Base-by-base conservation (phyloP, 2,329 filamentous ascomycete genomes). In the Cladophialophora exuberans region DNA sequence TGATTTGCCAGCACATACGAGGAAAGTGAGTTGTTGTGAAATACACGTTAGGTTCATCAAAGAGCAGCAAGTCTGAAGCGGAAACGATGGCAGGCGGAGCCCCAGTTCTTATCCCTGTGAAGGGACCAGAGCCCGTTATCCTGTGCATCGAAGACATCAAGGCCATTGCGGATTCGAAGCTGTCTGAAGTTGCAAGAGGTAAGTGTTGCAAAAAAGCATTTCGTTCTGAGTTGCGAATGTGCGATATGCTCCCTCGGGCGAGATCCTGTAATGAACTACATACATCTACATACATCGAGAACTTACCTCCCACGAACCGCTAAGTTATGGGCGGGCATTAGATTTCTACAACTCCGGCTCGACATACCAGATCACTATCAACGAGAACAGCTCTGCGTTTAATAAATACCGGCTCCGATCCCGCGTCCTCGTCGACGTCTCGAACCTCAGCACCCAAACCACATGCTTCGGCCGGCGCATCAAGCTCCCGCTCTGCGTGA, bases 301-400 rank as follows among this genome's bases (percentile, higher is more conserved):
- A 15, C 23, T 26, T 44, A 11, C 22, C 17, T 15, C 15, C 13
- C 23, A 15, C 28, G 20, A n/a, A 13, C 22, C 4, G 15, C 39
- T 42, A 39, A 39, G 11, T 2, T 39, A 20, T 25, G 20, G n/a
- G 13, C 20, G 9, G 18, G 13, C 11, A 39, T 25, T 28, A 60
- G 58, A 61, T 18, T 61, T 61, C 52, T 58, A 35, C 56, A 61
- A 61, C 44, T 48, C 48, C 13, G 58, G 58, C 33, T 58, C 54
- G 9, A 59, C 55, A 11, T 54, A 61, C 31, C 58, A 61, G 26
- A 48, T 41, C n/a, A 61, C 58, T 25, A 48, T 59, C 42, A 39
- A 43, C 23, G 81, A 83, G 56, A 84, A 84, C 57, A 71, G 76
- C 48, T 71, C 72, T 1, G 80, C 80, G 3, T 84, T 76, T 64